Conservation (phyloP, 352 stramenopile species). For the Globisporangium nodosum region DNA sequence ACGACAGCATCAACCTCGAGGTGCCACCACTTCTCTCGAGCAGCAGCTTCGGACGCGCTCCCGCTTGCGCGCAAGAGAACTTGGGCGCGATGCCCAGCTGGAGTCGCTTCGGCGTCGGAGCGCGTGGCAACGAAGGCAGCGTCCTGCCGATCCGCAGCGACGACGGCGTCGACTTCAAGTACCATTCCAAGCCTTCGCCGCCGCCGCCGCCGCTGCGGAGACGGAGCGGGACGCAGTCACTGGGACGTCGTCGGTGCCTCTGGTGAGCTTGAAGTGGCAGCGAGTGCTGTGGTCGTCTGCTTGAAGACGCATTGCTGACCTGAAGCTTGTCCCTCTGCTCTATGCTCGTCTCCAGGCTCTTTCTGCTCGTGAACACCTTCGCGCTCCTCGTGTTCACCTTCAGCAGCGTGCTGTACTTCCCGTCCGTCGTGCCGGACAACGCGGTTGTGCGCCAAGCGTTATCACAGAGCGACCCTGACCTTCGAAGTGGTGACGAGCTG, state of each 20-base stretch:
- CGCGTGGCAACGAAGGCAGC: background rate
- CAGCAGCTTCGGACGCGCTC: too few species aligned
- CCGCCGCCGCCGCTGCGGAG: background rate
- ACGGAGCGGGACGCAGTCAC: background rate
- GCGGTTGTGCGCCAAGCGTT: constrained; percentile 29
- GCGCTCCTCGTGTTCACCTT: constrained; percentile 51
- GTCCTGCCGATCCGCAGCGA: constrained; percentile 5
- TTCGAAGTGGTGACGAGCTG: background rate
- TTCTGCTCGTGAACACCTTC: constrained; percentile 42
- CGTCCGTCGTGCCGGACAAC: constrained; percentile 21
- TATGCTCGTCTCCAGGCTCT: constrained; percentile 18
- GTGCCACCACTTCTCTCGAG: too few species aligned
- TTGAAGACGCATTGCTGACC: background rate
- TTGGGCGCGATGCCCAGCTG: constrained; percentile 9
- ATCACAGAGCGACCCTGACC: constrained; percentile 23
- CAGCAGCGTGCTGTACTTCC: constrained; percentile 43
- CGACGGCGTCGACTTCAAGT: constrained; percentile 8
- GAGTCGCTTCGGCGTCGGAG: constrained; percentile 5
- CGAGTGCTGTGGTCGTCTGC: background rate
- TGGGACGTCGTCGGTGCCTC: constrained; percentile 11
- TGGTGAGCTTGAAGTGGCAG: constrained; percentile 7
- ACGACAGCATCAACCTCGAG: too few species aligned
- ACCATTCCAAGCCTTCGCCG: constrained; percentile 8
- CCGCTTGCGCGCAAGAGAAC: too few species aligned
- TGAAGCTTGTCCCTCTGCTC: background rate